Evolutionary conservation across 2,329 filamentous ascomycete genomes (phyloP), one percentile per base, ranked within the genome.

Genomic region (Tolypocladium sp.): DNA sequence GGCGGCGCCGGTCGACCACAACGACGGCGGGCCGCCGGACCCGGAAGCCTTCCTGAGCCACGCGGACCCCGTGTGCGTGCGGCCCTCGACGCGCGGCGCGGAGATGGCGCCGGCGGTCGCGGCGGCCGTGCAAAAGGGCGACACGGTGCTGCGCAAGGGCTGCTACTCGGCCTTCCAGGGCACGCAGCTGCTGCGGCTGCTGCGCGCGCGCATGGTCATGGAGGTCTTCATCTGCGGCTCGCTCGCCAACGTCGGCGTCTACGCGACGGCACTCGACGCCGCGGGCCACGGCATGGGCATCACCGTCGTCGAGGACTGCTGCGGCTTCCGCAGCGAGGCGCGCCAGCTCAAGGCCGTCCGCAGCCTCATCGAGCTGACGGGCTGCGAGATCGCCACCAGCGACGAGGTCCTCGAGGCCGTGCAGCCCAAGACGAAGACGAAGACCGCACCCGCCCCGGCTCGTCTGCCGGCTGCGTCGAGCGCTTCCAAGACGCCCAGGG

Each of bases 181-280:
- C 10, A 90, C 88, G 0, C 82, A 83, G 55, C 79, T 97, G 20
- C 80, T 97, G 9, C 80, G 88, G 56, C 80, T 85, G n/a, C 76
- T 97, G 53, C 85, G 92, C n/a, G 86, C 86, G n/a, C 89, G 87
- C 63, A 87, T 97, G 64, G 85, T 96, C 60, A 96, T 92, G 2
- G 90, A 97, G 67, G 78, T 99, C 15, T 97, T 90, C 73, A 83
- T 97, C 30, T 95, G 90, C 68, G 94, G 94, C 27, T 88, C 89
- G 52, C 81, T 96, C 55, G 90, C 88, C 51, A 97, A 97, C 67
- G 79, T 95, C 41, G 92, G 92, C 38, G 87, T 97, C 54, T 92
- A 94, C 69, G 93, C 94, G 9, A 97, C 93, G 1, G 92, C 92
- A 4, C 80, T 96, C 63, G 94, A 97, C 69, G 94, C 93, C 13